Conservation (phyloP, 2,329 filamentous ascomycete species). For the Periglandula ipomoeae region DNA sequence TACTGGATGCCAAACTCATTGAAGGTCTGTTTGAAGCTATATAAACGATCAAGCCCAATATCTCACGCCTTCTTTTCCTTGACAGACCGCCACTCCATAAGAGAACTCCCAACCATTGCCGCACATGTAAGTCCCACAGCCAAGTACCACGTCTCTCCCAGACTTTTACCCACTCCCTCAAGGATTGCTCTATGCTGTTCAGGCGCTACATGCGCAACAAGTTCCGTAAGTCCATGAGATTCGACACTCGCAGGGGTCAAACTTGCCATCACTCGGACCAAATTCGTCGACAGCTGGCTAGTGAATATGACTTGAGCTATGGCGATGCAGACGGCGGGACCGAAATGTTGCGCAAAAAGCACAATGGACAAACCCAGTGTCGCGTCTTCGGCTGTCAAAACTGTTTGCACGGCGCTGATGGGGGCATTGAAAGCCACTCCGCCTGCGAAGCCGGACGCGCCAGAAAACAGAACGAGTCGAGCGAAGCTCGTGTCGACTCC, state of each 20-base stretch:
- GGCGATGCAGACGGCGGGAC: conserved; percentile 10
- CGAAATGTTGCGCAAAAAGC: conserved; percentile 14
- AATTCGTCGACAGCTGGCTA: conserved; percentile 8
- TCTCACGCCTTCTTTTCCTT: conserved; percentile 9
- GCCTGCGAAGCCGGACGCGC: no score
- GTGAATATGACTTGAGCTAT: conserved; percentile 14
- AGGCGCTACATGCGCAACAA: neutral
- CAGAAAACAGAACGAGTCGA: no score
- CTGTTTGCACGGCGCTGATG: neutral
- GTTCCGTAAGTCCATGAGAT: neutral
- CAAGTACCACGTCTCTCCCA: conserved; percentile 14
- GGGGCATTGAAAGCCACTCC: no score
- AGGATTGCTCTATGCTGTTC: neutral
- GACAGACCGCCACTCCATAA: conserved; percentile 20
- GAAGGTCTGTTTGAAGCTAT: no score
- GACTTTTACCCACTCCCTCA: neutral
- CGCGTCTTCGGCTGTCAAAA: conserved; percentile 5
- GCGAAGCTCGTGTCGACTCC: no score
- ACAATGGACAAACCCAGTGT: conserved; percentile 14
- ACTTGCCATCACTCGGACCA: conserved; percentile 7
- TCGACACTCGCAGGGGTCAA: conserved; percentile 2
- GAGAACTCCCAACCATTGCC: conserved; percentile 14
- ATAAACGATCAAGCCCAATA: no score
- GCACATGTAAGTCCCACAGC: conserved; percentile 14
- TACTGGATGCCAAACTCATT: no score